Conservation (phyloP, 2,329 filamentous ascomycete genomes). For the Gaeumannomyces sp. region DNA sequence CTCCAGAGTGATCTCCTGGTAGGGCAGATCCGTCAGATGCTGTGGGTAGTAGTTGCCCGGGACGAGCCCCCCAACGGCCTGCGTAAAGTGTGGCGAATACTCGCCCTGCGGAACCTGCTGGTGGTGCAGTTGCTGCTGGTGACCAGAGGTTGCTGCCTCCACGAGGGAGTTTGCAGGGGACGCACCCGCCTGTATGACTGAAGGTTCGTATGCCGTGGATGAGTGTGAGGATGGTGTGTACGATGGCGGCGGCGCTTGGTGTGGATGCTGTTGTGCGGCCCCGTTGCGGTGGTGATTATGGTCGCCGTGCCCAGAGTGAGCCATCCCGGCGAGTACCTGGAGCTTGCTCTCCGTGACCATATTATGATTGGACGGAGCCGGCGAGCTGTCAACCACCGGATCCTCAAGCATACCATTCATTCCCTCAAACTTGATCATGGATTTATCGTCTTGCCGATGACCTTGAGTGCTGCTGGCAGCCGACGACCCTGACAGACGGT, state of each 20-base stretch:
- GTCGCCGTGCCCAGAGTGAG: not conserved
- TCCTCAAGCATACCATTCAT: not conserved
- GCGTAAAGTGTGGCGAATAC: conserved; percentile 22
- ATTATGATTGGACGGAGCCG: not conserved
- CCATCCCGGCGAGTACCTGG: conserved; percentile 17
- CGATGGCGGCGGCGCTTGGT: conserved; percentile 16
- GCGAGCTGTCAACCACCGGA: not conserved
- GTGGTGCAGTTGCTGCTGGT: conserved; percentile 2
- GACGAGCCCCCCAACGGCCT: conserved; percentile 11
- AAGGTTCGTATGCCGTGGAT: conserved; percentile 36
- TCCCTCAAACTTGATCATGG: not conserved
- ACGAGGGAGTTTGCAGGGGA: conserved; percentile 37
- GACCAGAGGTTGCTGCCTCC: conserved; percentile 20
- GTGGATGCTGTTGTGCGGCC: not conserved
- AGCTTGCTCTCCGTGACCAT: conserved; percentile 4
- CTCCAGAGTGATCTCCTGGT: conserved; percentile 71
- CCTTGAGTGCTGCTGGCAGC: not conserved
- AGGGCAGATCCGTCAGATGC: conserved; percentile 43
- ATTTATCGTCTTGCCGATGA: not conserved
- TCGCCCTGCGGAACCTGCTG: conserved; percentile 6
- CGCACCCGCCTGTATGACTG: conserved; percentile 26
- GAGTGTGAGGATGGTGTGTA: conserved; percentile 22
- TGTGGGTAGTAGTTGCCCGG: not conserved
- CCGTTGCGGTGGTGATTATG: not conserved
- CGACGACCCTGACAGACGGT: conserved; percentile 6